Evolutionary conservation across 2,329 filamentous ascomycete genomes (phyloP).

Genomic region (Fusarium heterosporum): DNA sequence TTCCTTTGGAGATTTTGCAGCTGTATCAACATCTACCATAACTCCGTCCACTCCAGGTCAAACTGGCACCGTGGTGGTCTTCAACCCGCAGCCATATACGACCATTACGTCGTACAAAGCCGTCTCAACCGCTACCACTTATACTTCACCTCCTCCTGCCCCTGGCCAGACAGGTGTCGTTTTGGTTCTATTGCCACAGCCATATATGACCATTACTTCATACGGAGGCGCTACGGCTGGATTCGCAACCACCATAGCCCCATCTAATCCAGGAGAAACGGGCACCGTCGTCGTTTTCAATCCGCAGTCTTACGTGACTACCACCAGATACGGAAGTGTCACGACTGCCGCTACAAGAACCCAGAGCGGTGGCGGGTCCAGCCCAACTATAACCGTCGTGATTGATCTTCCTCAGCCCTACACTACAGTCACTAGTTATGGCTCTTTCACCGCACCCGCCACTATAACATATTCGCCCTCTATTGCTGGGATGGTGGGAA

Average conservation of each 20-base stretch:
- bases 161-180: background rate
- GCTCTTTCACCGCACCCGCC: background rate
- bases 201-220: background rate
- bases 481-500: background rate
- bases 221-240: background rate
- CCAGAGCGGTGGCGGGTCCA: background rate
- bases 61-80: background rate
- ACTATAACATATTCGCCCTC: background rate
- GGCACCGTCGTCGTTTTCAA: background rate
- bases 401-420: background rate
- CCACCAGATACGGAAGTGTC: background rate
- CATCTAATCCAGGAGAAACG: background rate
- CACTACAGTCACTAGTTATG: background rate
- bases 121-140: background rate
- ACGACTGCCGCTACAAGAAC: background rate
- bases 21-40: background rate
- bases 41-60: background rate
- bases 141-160: background rate
- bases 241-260: background rate
- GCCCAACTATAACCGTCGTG: background rate
- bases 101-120: background rate
- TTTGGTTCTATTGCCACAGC: background rate
- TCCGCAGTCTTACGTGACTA: background rate
- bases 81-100: background rate
- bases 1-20: background rate